A percentile compares a stretch with the other conserved stretches of the same genome.
Conservation (phyloP, 495 filamentous ascomycete species). For the Rhypophila decipiens region DNA sequence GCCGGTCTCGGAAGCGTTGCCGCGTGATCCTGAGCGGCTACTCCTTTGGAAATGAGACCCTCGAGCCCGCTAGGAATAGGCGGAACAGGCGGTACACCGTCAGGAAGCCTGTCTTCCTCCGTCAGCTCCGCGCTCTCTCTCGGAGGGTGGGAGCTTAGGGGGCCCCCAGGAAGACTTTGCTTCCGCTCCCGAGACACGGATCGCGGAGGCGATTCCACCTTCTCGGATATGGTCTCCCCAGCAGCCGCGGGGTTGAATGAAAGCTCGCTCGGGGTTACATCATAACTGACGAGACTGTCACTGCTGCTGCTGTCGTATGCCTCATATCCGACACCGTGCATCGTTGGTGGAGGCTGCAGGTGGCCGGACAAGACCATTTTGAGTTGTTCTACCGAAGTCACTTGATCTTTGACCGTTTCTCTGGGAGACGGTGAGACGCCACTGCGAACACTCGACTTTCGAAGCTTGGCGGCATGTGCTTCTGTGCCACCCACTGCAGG, state of each 20-base stretch:
- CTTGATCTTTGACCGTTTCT: slow-evolving; percentile 51
- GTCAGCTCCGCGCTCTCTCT: slow-evolving; percentile 16
- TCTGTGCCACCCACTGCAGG: slow-evolving; percentile 13
- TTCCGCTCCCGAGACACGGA: slow-evolving; percentile 12
- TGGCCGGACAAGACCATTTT: slow-evolving; percentile 63
- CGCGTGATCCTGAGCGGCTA: slow-evolving; percentile 9
- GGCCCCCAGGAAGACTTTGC: slow-evolving; percentile 25
- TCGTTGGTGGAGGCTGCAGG: slow-evolving; percentile 22
- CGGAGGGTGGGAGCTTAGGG: slow-evolving; percentile 42
- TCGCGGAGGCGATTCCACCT: slow-evolving; percentile 14
- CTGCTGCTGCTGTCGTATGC: slow-evolving; percentile 45
- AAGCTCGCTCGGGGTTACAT: slow-evolving; percentile 46
- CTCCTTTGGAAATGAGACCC: slow-evolving; percentile 14
- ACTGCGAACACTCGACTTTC: slow-evolving; percentile 40
- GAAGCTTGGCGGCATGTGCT: slow-evolving; percentile 19
- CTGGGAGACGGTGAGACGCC: slow-evolving; percentile 42
- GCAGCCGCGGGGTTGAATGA: slow-evolving; percentile 39
- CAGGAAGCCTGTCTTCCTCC: not conserved
- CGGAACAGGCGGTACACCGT: slow-evolving; percentile 36
- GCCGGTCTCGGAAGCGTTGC: slow-evolving; percentile 21
- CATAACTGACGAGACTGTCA: slow-evolving; percentile 55
- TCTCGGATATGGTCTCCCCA: slow-evolving; percentile 8
- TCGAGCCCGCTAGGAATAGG: slow-evolving; percentile 28
- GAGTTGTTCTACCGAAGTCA: slow-evolving; percentile 82
- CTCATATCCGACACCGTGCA: slow-evolving; percentile 16